These are phyloP conservation scores for Aspergillus pseudoglaucus DNA, from an alignment of 2,329 filamentous ascomycete species.

Conservation along the genomic window DNA sequence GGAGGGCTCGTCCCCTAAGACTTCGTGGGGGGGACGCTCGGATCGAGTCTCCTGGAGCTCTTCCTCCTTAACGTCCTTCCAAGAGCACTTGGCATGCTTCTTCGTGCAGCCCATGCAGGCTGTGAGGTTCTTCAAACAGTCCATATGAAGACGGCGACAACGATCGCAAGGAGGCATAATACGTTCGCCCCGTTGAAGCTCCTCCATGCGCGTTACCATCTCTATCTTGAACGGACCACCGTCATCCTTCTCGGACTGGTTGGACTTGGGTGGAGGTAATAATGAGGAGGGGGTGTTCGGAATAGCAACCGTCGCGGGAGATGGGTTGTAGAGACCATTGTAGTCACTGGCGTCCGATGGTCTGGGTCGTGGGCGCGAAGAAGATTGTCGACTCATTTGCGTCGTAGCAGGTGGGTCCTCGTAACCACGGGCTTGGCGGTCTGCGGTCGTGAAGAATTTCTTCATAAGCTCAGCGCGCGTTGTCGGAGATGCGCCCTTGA, in stretches of 20 bases:
- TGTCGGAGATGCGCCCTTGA: slow-evolving; percentile 50
- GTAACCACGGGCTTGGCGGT: slow-evolving; percentile 42
- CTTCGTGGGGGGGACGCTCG: slow-evolving; percentile 7
- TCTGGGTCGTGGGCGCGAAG: slow-evolving; percentile 25
- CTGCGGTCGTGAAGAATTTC: slow-evolving; percentile 56
- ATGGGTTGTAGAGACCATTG: slow-evolving; percentile 34
- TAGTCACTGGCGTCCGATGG: slow-evolving; percentile 29
- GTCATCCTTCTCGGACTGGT: slow-evolving; percentile 47
- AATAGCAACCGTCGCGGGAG: slow-evolving; percentile 46
- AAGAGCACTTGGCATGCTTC: slow-evolving; percentile 82
- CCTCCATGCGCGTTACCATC: slow-evolving; percentile 70
- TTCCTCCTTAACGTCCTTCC: slow-evolving; percentile 71
- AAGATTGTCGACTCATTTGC: slow-evolving; percentile 19
- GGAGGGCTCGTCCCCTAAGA: slow-evolving; percentile 9
- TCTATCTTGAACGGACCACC: slow-evolving; percentile 55
- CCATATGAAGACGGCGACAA: slow-evolving; percentile 70
- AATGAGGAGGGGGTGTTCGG: slow-evolving; percentile 49
- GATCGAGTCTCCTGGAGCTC: slow-evolving; percentile 45
- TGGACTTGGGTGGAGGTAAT: slow-evolving; percentile 43
- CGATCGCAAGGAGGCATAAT: slow-evolving; percentile 80
- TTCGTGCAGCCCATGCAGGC: slow-evolving; percentile 83
- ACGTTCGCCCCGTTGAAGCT: slow-evolving; percentile 63
- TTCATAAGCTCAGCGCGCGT: slow-evolving; percentile 56
- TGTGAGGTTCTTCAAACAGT: slow-evolving; percentile 78
- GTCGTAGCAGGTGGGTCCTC: slow-evolving; percentile 18